Conservation (phyloP, 202 grass and related monocot genomes). For the Schoenoplectus tabernaemontani region DNA sequence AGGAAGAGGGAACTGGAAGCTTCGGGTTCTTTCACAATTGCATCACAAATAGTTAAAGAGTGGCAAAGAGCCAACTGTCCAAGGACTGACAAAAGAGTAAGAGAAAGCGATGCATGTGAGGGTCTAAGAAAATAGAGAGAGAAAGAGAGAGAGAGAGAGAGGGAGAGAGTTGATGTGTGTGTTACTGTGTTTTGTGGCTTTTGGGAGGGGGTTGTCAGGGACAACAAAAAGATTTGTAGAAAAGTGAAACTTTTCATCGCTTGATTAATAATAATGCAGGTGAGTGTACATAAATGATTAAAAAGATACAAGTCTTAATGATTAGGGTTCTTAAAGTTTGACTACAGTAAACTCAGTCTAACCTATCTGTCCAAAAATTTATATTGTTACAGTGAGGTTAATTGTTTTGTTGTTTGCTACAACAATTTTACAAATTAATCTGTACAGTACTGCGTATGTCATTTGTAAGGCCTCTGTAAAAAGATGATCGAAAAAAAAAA, state of each 20-base stretch:
- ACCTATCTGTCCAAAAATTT: not conserved
- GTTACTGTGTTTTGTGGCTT: not conserved
- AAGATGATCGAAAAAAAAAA: no score
- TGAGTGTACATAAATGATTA: not conserved
- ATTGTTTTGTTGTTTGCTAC: not conserved
- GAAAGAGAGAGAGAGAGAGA: not conserved
- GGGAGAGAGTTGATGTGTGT: not conserved
- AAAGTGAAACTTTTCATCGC: not conserved
- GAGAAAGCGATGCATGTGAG: no score
- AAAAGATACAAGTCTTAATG: not conserved
- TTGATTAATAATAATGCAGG: not conserved
- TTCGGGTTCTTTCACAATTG: not conserved
- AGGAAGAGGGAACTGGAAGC: not conserved
- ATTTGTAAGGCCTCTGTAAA: no score
- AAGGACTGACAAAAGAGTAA: not conserved
- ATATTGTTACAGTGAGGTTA: not conserved
- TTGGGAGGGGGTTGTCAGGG: no score
- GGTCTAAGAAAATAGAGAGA: not conserved
- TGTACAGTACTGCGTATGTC: no score
- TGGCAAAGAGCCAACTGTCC: constrained; percentile 36
- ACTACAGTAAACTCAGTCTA: not conserved
- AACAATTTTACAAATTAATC: no score
- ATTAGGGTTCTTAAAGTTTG: not conserved
- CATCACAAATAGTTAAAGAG: constrained; percentile 32
- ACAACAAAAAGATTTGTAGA: not conserved